phyloP scores from a whole-genome alignment of 2,329 filamentous ascomycete genomes.

The Arthrobotrys conoides region DNA sequence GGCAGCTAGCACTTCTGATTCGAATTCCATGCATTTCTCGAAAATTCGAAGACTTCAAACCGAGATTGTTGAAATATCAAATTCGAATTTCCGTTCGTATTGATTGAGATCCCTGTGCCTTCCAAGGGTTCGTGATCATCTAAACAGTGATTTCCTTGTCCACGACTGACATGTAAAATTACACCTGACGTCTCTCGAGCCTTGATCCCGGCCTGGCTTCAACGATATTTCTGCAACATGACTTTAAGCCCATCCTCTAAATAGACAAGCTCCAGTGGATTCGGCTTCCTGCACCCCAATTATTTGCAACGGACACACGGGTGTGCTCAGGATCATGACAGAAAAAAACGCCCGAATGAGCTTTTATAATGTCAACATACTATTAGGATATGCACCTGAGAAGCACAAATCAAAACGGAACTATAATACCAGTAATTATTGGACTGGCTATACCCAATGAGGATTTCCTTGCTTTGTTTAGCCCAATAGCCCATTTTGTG shows the following conservation, averaged over 20 bases:
- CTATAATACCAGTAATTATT: conserved; percentile 59
- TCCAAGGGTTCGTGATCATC: conserved; percentile 41
- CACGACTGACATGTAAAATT: conserved; percentile 46
- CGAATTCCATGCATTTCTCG: neutral
- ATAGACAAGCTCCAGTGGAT: conserved; percentile 34
- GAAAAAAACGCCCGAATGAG: conserved; percentile 27
- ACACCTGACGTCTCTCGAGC: conserved; percentile 43
- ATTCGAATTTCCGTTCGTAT: conserved; percentile 1
- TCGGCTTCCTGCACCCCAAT: conserved; percentile 39
- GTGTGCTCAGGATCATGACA: conserved; percentile 5
- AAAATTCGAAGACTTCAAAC: neutral
- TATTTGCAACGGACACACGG: conserved; percentile 12
- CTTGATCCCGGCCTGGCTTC: conserved; percentile 55
- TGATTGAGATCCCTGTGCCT: conserved; percentile 51
- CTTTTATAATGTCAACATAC: conserved; percentile 34
- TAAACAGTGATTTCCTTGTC: conserved; percentile 42
- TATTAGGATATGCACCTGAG: conserved; percentile 29
- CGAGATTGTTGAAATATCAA: neutral
- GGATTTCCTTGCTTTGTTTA: conserved; percentile 48
- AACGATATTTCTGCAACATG: conserved; percentile 43
- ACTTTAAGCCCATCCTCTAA: conserved; percentile 29
- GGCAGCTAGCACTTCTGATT: neutral
- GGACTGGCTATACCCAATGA: conserved; percentile 56
- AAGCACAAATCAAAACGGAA: conserved; percentile 43
- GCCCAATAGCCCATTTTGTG: conserved; percentile 50